phyloP scores from a whole-genome alignment of 106 monocot species.

The Apostasia ramifera region DNA sequence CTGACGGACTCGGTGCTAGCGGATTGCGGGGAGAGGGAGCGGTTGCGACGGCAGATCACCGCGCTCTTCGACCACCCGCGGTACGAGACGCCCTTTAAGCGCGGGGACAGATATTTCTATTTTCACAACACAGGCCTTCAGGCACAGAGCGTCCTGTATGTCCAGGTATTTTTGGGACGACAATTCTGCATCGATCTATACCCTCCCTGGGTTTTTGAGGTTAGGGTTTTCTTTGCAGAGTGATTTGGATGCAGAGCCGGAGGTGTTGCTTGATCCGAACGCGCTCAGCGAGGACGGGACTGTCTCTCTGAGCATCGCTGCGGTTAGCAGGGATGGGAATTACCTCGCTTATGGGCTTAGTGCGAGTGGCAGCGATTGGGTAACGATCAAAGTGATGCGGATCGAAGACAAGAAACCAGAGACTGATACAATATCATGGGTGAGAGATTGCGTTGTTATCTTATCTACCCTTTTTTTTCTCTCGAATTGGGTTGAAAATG shows the following conservation, averaged over 20 bases:
- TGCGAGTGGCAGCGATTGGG: conserved; percentile 90
- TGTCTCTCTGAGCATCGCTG: conserved; percentile 34
- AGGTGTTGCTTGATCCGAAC: conserved; percentile 85
- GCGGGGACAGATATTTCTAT: conserved; percentile 71
- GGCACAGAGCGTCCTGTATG: conserved; percentile 76
- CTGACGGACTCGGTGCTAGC: conserved; percentile 58
- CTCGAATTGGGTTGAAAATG: background rate
- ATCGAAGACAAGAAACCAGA: conserved; percentile 48
- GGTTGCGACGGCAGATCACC: conserved; percentile 38
- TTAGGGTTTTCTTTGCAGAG: conserved; percentile 24
- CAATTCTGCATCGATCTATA: background rate
- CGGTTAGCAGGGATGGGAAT: conserved; percentile 61
- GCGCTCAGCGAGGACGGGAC: conserved; percentile 76
- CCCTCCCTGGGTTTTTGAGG: background rate
- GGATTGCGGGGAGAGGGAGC: conserved; percentile 48
- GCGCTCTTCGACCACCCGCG: conserved; percentile 68
- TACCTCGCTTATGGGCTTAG: conserved; percentile 84
- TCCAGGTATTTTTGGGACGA: conserved; percentile 36
- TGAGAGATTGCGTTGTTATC: conserved; percentile 16
- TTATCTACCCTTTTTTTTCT: background rate
- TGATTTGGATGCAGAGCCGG: conserved; percentile 48
- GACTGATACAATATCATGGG: conserved; percentile 76
- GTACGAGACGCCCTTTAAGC: conserved; percentile 48
- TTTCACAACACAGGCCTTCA: conserved; percentile 87
- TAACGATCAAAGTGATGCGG: conserved; percentile 71